Base-by-base conservation (phyloP, 2,329 filamentous ascomycete genomes). In the Emergomyces africanus region DNA sequence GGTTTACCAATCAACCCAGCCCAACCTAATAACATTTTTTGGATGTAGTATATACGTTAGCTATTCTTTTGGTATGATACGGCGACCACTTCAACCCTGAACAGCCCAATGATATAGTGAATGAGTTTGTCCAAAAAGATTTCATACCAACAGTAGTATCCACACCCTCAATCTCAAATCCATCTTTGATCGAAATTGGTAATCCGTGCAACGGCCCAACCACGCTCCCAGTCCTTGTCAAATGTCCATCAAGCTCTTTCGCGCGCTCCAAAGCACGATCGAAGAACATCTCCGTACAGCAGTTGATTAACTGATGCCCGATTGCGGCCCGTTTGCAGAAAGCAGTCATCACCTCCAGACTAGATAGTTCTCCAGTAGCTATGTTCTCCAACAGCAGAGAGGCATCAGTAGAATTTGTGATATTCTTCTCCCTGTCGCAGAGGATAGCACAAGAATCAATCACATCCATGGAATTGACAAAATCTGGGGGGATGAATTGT, bases 71-170 rank as follows among this genome's bases (percentile, higher is more conserved):
- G 41, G 25, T 4, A 35, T 30, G 5, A 20, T 39, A 53, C n/a
- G 2, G 3, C 25, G 30, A n/a, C 23, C 10, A 5, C 25, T 28
- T 1, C 15, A 30, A 5, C 46, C 25, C 12, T 5, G 20, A 12
- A 20, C 25, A 58, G 18, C 44, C 64, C 64, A 58, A 51, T n/a
- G n/a, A n/a, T 61, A 62, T 1, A n/a, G 62, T 2, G 64, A 62
- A 10, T 25, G 5, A 30, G 30, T 14, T 69, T 68, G 0, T 66
- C 64, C 74, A 61, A 2, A 72, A 72, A 41, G 68, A 39, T n/a
- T 30, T 30, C 37, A 25, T 55, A 33, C 50, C 58, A 37, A 54
- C 41, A 30, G 42, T 58, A 23, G 44, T 39, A 25, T 50, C 50
- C 15, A 51, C 39, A n/a, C 41, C 57, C 44, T 60, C 30, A 53